These are phyloP conservation scores for Phalaenopsis equestris DNA, from an alignment of 106 monocot species.

Conservation along the genomic window DNA sequence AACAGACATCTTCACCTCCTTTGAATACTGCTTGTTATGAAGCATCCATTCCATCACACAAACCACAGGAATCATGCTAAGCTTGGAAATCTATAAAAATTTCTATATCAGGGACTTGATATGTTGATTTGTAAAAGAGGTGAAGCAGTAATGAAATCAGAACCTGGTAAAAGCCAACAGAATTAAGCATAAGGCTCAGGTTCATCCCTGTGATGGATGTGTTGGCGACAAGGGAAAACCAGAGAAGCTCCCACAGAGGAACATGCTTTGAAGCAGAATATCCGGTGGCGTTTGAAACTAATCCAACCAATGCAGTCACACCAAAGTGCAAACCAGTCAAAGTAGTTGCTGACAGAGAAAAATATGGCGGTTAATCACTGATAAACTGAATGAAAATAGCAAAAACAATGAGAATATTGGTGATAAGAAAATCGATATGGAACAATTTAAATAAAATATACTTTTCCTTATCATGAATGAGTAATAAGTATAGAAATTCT, in stretches of 20 bases:
- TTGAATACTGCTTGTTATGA: conserved; percentile 61
- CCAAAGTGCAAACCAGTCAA: conserved; percentile 87
- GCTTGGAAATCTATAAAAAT: conserved; percentile 61
- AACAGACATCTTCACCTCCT: conserved; percentile 75
- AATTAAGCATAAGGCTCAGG: conserved; percentile 92
- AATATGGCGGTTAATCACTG: not conserved
- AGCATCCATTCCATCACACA: conserved; percentile 93
- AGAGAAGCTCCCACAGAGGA: conserved; percentile 89
- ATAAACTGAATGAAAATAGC: not conserved
- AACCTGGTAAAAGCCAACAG: conserved; percentile 97
- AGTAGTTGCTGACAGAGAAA: conserved; percentile 59
- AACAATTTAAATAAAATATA: too few relatives aligned
- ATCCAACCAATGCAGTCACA: conserved; percentile 72
- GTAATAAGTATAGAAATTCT: too few relatives aligned
- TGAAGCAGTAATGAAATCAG: not conserved
- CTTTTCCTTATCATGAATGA: too few relatives aligned
- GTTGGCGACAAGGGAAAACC: conserved; percentile 93
- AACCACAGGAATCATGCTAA: conserved; percentile 93
- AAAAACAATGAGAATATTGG: too few relatives aligned
- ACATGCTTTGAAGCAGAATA: conserved; percentile 60
- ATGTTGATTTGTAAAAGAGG: not conserved
- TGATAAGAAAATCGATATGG: too few relatives aligned
- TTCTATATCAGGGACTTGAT: not conserved
- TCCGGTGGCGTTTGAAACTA: conserved; percentile 58
- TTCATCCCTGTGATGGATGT: conserved; percentile 94